Conservation (phyloP, 2,329 filamentous ascomycete species). For the Pseudogymnoascus sp. region DNA sequence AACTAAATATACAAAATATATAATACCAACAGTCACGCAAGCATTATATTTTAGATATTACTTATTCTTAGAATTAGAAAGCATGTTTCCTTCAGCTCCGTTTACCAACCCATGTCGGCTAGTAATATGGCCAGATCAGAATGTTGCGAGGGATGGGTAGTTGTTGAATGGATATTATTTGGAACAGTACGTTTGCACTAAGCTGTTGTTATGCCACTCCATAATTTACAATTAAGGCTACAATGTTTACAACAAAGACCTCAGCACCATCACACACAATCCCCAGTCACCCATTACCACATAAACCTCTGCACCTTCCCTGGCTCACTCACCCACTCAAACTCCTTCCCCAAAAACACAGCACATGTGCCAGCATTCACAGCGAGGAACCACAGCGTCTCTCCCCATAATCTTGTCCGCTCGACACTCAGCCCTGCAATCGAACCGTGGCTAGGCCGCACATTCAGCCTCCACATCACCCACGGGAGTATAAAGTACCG, state of each 20-base stretch:
- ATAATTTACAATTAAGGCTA: background rate
- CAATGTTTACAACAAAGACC: background rate
- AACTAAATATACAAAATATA: background rate
- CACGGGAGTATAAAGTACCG: conserved; percentile 94
- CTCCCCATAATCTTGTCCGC: conserved; percentile 38
- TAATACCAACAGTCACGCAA: background rate
- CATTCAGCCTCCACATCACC: conserved; percentile 81
- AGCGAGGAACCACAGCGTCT: conserved; percentile 60
- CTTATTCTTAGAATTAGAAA: background rate
- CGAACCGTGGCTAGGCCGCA: conserved; percentile 36
- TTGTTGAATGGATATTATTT: background rate
- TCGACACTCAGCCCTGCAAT: conserved; percentile 1
- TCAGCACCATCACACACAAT: background rate
- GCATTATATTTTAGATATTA: background rate
- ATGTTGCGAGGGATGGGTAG: background rate
- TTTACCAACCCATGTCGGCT: background rate
- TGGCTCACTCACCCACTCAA: conserved; percentile 45
- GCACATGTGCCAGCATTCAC: conserved; percentile 62
- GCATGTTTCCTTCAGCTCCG: background rate
- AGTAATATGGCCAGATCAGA: background rate
- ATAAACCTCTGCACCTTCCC: conserved; percentile 68
- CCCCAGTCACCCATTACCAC: conserved; percentile 48
- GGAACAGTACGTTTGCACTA: background rate
- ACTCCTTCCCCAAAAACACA: conserved; percentile 61
- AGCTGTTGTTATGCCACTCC: background rate